Evolutionary conservation across 768 basidiomycete genomes (phyloP).

Genomic region (Pleurotus platypus): DNA sequence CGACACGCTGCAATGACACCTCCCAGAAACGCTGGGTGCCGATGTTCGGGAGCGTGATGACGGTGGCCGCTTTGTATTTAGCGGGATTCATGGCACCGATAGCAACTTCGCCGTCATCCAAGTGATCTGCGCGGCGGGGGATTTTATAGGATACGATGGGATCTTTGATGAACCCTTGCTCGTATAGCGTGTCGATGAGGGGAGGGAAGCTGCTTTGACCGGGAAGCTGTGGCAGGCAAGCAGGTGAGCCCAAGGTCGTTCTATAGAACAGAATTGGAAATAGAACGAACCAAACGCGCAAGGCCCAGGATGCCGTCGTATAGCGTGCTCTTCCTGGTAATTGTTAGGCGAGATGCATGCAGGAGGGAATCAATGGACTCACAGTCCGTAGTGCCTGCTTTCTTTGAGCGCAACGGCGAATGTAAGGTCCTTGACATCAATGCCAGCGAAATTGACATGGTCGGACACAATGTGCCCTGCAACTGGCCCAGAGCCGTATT

Average conservation of each 20-base stretch:
- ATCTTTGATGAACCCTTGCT: constrained; percentile 41
- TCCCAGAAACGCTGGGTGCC: constrained; percentile 64
- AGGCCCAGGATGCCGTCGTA: constrained; percentile 61
- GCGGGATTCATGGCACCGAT: constrained; percentile 54
- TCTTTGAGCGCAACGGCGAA: constrained; percentile 68
- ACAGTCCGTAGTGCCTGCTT: constrained; percentile 54
- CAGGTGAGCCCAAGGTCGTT: neutral
- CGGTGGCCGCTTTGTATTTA: constrained; percentile 46
- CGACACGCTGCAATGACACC: constrained; percentile 42
- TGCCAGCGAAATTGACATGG: constrained; percentile 58
- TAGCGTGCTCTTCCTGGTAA: constrained; percentile 24
- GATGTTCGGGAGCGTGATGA: constrained; percentile 47
- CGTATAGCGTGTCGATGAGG: constrained; percentile 54
- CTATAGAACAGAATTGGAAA: neutral
- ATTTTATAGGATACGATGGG: constrained; percentile 68
- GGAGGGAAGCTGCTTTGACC: constrained; percentile 51
- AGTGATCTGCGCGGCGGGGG: constrained; percentile 51
- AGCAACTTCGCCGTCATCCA: constrained; percentile 58
- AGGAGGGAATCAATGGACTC: constrained; percentile 16
- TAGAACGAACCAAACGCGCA: constrained; percentile 18
- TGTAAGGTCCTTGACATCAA: constrained; percentile 50
- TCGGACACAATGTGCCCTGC: constrained; percentile 64
- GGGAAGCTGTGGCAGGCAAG: constrained; percentile 43
- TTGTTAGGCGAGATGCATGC: no score
- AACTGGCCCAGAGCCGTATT: constrained; percentile 69